Base-by-base conservation (phyloP, 148 eudicot genomes). In the Chenopodium berlandieri region DNA sequence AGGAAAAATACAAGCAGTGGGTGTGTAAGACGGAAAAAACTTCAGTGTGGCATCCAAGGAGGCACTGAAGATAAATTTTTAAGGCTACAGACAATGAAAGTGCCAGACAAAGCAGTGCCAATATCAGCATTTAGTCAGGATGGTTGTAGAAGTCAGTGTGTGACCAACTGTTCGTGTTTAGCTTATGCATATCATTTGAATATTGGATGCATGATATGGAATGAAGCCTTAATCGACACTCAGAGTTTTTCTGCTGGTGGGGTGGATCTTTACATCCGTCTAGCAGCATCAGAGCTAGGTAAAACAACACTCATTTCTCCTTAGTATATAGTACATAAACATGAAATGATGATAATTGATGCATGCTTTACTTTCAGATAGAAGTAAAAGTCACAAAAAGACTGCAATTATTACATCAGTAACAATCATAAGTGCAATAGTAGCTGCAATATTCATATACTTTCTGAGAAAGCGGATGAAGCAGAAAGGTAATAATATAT, bases 141-240 rank as follows among this genome's bases (percentile, higher is more conserved):
- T 17, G 89, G 85, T 60, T 93, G 95, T 44, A 69, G 40, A 40
- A 75, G 14, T 3, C 50, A n/a, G 70, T 93, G 95, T 79, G 54
- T 44, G 72, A 83, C 68, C 50, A 85, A 93, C 37, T 93, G 97
- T 78, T 78, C 86, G 1, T 93, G 97, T 56, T 76, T 81, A 48
- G 94, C 92, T 25, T 93, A 87, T 71, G 60, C 92, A 19, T 85
- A 85, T 64, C 69, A 82, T 37, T 56, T 88, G 25, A 71, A 65
- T 4, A 90, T 75, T 27, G 97, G 97, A 12, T 91, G 97, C 79
- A 80, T 93, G 84, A 34, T 83, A 17, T 93, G 93, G 93, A 81
- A 30, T 27, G 80, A 62, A 9, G 88, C 80, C 1, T 85, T 93
- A 86, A 77, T 88, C 56, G 97, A 91, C 76, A 78, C 90, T 0